Percentiles rank a stretch among this genome's conserved stretches.
phyloP scores from a whole-genome alignment of 306 rosid genomes.

The Biancaea sappan region DNA sequence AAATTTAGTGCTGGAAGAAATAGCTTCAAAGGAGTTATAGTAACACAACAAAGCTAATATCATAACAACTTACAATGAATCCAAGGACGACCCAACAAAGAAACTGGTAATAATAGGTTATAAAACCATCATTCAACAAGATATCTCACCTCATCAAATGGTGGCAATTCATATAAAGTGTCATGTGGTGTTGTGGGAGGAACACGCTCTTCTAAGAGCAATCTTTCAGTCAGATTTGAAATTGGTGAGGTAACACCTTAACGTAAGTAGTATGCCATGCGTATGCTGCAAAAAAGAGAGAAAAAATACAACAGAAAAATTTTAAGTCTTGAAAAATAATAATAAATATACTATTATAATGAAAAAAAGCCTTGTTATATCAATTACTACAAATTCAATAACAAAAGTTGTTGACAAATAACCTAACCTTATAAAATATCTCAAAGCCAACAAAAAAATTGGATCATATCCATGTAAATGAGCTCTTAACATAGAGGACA shows the following conservation, averaged over 20 bases:
- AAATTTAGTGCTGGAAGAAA: background rate
- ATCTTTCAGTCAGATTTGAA: conserved; percentile 88
- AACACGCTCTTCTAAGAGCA: conserved; percentile 92
- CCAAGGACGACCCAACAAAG: conserved; percentile 5
- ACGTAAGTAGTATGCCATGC: conserved; percentile 82
- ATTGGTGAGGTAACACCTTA: conserved; percentile 92
- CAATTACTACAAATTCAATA: conserved; percentile 4
- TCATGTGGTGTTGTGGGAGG: conserved; percentile 87
- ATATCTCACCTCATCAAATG: conserved; percentile 87
- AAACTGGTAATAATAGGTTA: conserved; percentile 4
- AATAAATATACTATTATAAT: conserved; percentile 7
- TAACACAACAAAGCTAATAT: conserved; percentile 11
- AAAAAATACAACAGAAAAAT: conserved; percentile 19
- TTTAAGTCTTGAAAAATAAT: background rate
- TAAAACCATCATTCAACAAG: conserved; percentile 38
- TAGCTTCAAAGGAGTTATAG: background rate
- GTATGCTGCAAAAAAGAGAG: conserved; percentile 61
- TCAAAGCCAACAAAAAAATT: conserved; percentile 83
- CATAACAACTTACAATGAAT: background rate
- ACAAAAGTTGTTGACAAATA: conserved; percentile 18
- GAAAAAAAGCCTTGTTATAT: conserved; percentile 3
- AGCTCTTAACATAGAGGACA: conserved; percentile 89
- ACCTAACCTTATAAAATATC: conserved; percentile 89
- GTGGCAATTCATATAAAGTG: conserved; percentile 83
- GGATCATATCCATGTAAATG: conserved; percentile 98